phyloP scores from a whole-genome alignment of 768 basidiomycete genomes.

The Vararia minispora region DNA sequence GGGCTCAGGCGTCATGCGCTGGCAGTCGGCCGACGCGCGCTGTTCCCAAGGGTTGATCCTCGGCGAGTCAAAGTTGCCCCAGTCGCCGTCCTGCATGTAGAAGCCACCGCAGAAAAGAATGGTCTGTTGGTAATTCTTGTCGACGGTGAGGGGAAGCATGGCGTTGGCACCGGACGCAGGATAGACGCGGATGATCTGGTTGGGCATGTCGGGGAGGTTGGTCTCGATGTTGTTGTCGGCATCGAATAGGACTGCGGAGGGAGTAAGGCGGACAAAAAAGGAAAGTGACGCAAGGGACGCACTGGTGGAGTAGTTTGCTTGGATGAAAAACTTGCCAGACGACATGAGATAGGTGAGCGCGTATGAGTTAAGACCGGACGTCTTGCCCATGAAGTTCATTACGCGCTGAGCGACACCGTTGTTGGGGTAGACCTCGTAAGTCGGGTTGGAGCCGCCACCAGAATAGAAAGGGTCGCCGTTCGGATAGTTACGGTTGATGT shows the following conservation, averaged over 20 bases:
- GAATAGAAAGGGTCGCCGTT: constrained; percentile 50
- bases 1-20: constrained; percentile 82
- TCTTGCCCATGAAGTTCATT: constrained; percentile 59
- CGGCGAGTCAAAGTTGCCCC: constrained; percentile 70
- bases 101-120: constrained; percentile 88
- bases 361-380: constrained; percentile 72
- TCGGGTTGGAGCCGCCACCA: constrained; percentile 70
- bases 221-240: constrained; percentile 45
- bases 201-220: constrained; percentile 62
- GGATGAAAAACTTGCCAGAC: constrained; percentile 70
- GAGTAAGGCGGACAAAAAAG: no score
- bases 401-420: constrained; percentile 33
- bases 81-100: constrained; percentile 59
- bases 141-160: constrained; percentile 86
- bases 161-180: constrained; percentile 82
- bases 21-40: constrained; percentile 63
- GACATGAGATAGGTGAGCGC: constrained; percentile 65
- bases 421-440: constrained; percentile 74
- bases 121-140: constrained; percentile 79
- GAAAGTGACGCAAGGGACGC: constrained; percentile 17
- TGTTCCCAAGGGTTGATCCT: constrained; percentile 63
- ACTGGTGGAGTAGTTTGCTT: constrained; percentile 75
- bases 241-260: constrained; percentile 35
- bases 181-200: constrained; percentile 67
- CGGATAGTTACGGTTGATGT: constrained; percentile 66